phyloP scores from a whole-genome alignment of 2,329 filamentous ascomycete species.

The Cladosporium phlei region DNA sequence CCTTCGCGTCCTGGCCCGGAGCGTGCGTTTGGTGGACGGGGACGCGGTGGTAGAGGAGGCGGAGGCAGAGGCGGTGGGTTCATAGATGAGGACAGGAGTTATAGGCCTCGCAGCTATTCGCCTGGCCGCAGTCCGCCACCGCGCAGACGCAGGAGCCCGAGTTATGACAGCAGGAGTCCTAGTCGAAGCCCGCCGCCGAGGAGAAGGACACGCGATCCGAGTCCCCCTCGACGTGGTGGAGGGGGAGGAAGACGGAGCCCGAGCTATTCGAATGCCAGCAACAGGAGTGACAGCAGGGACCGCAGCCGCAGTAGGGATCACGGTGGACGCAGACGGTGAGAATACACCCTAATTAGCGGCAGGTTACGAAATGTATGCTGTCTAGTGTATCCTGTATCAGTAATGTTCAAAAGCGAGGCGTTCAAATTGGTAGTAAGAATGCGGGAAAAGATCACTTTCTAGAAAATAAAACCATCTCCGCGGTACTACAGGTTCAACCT shows the following conservation, averaged over 20 bases:
- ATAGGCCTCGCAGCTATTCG: constrained; percentile 24
- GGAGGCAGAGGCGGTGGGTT: constrained; percentile 25
- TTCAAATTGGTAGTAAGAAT: too few relatives aligned
- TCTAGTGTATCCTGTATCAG: too few relatives aligned
- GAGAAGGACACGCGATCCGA: constrained; percentile 38
- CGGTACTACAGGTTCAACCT: too few relatives aligned
- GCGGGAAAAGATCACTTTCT: too few relatives aligned
- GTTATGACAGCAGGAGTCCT: constrained; percentile 46
- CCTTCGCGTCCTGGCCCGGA: constrained; percentile 9
- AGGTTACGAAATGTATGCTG: too few relatives aligned
- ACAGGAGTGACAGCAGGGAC: constrained; percentile 18
- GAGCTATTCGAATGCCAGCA: constrained; percentile 26
- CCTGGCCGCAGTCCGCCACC: constrained; percentile 19
- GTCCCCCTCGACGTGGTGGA: constrained; percentile 15
- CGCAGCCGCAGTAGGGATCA: constrained; percentile 24
- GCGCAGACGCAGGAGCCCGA: constrained; percentile 39
- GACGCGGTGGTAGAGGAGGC: constrained; percentile 21
- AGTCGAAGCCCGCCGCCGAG: constrained; percentile 17
- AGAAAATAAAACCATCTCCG: too few relatives aligned
- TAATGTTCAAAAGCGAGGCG: neutral
- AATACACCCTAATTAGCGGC: too few relatives aligned
- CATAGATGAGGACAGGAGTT: constrained; percentile 28
- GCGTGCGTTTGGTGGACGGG: constrained; percentile 15
- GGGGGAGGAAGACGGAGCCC: constrained; percentile 28
- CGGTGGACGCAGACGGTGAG: constrained; percentile 22